Evolutionary conservation across 345 rosid genomes (phyloP).

Genomic region (Nephelium lappaceum): DNA sequence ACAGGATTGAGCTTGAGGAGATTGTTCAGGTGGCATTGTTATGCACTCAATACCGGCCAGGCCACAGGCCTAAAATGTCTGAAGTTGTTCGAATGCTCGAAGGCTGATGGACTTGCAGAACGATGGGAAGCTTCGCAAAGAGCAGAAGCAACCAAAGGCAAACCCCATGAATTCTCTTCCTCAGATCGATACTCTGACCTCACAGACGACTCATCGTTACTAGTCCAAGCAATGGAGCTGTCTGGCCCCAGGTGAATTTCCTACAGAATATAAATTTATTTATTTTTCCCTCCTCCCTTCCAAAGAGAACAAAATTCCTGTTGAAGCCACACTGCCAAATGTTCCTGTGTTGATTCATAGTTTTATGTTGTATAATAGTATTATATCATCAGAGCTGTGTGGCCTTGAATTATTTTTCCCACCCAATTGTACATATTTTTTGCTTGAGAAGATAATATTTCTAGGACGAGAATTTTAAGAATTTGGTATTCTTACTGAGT

Average conservation of each 20-base stretch:
- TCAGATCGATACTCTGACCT: constrained; percentile 95
- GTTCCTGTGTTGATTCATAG: not conserved
- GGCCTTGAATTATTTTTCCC: constrained; percentile 19
- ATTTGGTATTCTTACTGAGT: constrained; percentile 17
- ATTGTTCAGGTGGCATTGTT: constrained; percentile 90
- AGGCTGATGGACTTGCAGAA: constrained; percentile 97
- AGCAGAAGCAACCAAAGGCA: constrained; percentile 60
- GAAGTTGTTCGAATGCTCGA: constrained; percentile 98
- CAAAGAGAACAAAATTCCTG: constrained; percentile 15
- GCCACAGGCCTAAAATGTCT: constrained; percentile 89
- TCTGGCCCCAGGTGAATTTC: constrained; percentile 89
- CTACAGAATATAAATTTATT: not conserved
- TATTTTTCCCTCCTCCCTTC: constrained; percentile 1
- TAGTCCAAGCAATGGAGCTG: constrained; percentile 97
- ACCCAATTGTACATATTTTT: constrained; percentile 42
- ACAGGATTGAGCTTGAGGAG: constrained; percentile 90
- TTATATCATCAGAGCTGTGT: constrained; percentile 23
- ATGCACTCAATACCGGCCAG: constrained; percentile 90
- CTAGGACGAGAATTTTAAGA: constrained; percentile 22
- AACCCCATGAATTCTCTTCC: constrained; percentile 75
- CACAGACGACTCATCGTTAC: constrained; percentile 88
- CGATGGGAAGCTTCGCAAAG: constrained; percentile 98
- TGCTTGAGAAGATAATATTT: constrained; percentile 19
- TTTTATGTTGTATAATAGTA: constrained; percentile 33
- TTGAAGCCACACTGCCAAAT: constrained; percentile 19